Evolutionary conservation across 352 stramenopile genomes (phyloP).

Genomic region (Discostella stelligera): DNA sequence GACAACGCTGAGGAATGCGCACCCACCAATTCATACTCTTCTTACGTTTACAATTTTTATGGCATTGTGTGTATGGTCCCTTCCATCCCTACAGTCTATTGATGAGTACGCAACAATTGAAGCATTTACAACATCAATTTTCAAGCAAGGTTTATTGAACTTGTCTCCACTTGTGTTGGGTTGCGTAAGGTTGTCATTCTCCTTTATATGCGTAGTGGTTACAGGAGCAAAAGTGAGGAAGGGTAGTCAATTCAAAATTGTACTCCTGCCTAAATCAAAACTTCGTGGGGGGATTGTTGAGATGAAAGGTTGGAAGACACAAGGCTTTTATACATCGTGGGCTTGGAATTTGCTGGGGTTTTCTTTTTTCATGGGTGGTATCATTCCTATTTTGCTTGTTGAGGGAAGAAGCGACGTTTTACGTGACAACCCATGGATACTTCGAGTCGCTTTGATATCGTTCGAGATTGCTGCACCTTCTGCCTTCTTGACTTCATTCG

Average conservation of each 20-base stretch:
- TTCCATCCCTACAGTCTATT: slow-evolving; percentile 53
- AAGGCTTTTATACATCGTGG: slow-evolving; percentile 51
- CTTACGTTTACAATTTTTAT: slow-evolving; percentile 21
- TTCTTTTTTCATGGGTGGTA: slow-evolving; percentile 44
- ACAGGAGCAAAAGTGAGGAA: slow-evolving; percentile 18
- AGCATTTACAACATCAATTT: slow-evolving; percentile 55
- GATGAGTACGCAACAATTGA: slow-evolving; percentile 58
- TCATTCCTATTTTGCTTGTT: slow-evolving; percentile 32
- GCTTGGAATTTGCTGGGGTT: slow-evolving; percentile 41
- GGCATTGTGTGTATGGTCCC: slow-evolving; percentile 13
- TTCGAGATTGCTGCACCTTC: slow-evolving; percentile 64
- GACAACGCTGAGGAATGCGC: slow-evolving; percentile 10
- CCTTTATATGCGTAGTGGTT: slow-evolving; percentile 16
- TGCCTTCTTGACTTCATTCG: slow-evolving; percentile 53
- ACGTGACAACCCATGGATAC: slow-evolving; percentile 33
- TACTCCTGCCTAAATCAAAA: slow-evolving; percentile 29
- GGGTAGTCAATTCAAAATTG: slow-evolving; percentile 27
- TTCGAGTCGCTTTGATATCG: slow-evolving; percentile 51
- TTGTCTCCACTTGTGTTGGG: slow-evolving; percentile 31
- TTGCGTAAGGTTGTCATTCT: slow-evolving; percentile 41
- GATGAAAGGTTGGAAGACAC: slow-evolving; percentile 24
- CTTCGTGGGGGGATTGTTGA: slow-evolving; percentile 16
- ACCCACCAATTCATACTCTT: slow-evolving; percentile 42
- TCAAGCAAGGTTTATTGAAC: slow-evolving; percentile 31
- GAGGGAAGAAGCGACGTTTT: slow-evolving; percentile 33